phyloP scores from a whole-genome alignment of 2,329 filamentous ascomycete genomes.

The Colletotrichum shisoi region DNA sequence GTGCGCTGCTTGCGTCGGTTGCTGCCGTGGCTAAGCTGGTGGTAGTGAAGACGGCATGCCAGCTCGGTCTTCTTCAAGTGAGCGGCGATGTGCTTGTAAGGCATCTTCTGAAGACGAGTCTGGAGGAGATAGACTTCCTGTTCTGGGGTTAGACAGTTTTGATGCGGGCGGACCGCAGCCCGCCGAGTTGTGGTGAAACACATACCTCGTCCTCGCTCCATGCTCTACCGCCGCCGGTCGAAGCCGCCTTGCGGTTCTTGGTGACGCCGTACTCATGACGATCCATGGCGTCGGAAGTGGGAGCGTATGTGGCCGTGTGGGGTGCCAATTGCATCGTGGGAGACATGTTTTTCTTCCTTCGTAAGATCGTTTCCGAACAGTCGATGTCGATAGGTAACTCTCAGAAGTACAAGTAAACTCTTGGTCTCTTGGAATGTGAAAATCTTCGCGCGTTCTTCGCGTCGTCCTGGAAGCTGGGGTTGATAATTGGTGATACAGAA shows the following conservation, averaged over 20 bases:
- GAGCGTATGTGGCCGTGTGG: conserved; percentile 57
- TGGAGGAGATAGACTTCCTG: conserved; percentile 85
- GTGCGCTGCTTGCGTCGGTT: conserved; percentile 77
- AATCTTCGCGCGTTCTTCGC: conserved; percentile 32
- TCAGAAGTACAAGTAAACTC: conserved; percentile 30
- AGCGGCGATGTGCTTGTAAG: conserved; percentile 87
- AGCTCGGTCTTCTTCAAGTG: conserved; percentile 88
- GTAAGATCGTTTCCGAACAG: conserved; percentile 44
- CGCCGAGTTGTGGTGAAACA: conserved; percentile 8
- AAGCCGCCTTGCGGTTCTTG: conserved; percentile 72
- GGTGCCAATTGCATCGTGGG: conserved; percentile 58
- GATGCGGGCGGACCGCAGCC: not conserved
- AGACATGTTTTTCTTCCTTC: conserved; percentile 54
- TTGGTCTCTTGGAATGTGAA: conserved; percentile 20
- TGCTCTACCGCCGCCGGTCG: conserved; percentile 77
- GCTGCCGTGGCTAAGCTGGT: conserved; percentile 83
- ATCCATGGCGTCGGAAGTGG: conserved; percentile 62
- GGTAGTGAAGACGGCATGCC: conserved; percentile 85
- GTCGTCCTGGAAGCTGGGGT: conserved; percentile 35
- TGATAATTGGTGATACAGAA: conserved; percentile 34
- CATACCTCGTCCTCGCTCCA: conserved; percentile 86
- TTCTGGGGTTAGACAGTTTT: conserved; percentile 16
- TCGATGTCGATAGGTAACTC: conserved; percentile 30
- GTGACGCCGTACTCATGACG: conserved; percentile 67
- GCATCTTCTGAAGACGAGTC: conserved; percentile 86